Evolutionary conservation across 164 flowering plant genomes (phyloP), one percentile per base, ranked within the genome.

Genomic region (Cinnamomum micranthum): DNA sequence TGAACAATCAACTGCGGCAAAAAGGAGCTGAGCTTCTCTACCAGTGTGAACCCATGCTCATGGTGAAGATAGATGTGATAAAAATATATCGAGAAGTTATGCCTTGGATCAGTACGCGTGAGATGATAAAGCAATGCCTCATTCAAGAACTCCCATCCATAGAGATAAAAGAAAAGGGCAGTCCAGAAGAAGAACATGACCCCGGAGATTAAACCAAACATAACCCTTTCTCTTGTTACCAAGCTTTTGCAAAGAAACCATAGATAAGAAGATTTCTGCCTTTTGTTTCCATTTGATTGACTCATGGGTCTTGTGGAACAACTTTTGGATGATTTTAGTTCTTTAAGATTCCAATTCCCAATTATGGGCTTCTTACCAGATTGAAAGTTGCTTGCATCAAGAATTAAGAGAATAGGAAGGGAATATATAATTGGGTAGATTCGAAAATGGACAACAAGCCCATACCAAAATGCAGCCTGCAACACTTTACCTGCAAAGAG

Each of bases 91-190:
- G 96, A 95, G 78, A 93, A 95, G 76, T 95, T 95, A 80, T 95
- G 99, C 66, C 98, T 92, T 74, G 98, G 98, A 80, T 95, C 99
- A n/a, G 98, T 91, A 15, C 97, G 96, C 14, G 97, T 92, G 50
- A 95, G 93, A 86, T 93, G 98, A 81, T 92, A 93, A 1, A 93
- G 80, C 77, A 95, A 82, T 7, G 99, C 97, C 83, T 95, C 99
- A 47, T 95, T 81, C 77, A 95, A 77, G 84, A 91, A 95, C 66
- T 89, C 94, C 92, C 93, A 88, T 76, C 91, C 86, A 77, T 92
- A 93, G 55, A 92, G 80, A 77, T 82, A 86, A 77, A 83, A 95
- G 84, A 80, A 91, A 62, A 92, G 68, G 68, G 88, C 87, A 62
- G 97, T 95, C 68, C 80, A 91, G 51, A 74, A 71, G 79, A 92